These are phyloP conservation scores for Blastobotrys elegans DNA, from an alignment of 1,139 yeast species.

Conservation along the genomic window DNA sequence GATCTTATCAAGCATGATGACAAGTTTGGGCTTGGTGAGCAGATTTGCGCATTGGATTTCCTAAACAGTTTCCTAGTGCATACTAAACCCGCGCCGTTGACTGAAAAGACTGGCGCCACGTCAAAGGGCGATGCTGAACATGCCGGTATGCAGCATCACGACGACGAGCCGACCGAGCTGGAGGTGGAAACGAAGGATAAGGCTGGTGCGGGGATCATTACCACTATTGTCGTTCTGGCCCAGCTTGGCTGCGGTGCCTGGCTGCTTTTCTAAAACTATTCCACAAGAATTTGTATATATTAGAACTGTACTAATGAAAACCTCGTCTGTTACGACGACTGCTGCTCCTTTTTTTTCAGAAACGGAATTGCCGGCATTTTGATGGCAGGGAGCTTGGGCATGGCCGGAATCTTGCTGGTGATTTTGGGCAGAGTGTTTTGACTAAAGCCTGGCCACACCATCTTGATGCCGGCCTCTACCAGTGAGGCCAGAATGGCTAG, in stretches of 20 bases:
- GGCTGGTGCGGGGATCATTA: slow-evolving; percentile 86
- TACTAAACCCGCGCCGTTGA: slow-evolving; percentile 41
- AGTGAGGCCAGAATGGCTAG: background rate
- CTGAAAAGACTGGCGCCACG: slow-evolving; percentile 48
- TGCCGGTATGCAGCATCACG: slow-evolving; percentile 29
- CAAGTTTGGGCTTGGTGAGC: slow-evolving; percentile 83
- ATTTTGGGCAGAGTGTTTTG: background rate
- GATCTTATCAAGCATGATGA: slow-evolving; percentile 56
- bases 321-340: too few species aligned
- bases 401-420: background rate
- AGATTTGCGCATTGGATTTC: slow-evolving; percentile 79
- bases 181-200: slow-evolving; percentile 46
- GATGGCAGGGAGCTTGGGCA: slow-evolving; percentile 3
- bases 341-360: slow-evolving; percentile 7
- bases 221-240: slow-evolving; percentile 58
- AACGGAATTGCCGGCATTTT: slow-evolving; percentile 5
- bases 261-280: background rate
- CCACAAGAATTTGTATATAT: too few species aligned
- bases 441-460: slow-evolving; percentile 5
- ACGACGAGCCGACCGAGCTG: slow-evolving; percentile 22
- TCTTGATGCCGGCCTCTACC: background rate
- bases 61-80: slow-evolving; percentile 58
- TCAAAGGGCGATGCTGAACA: slow-evolving; percentile 33
- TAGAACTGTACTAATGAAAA: background rate
- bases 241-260: background rate